Evolutionary conservation across 345 rosid genomes (phyloP), one percentile per base, ranked within the genome.

Genomic region (Eutrema japonicum): DNA sequence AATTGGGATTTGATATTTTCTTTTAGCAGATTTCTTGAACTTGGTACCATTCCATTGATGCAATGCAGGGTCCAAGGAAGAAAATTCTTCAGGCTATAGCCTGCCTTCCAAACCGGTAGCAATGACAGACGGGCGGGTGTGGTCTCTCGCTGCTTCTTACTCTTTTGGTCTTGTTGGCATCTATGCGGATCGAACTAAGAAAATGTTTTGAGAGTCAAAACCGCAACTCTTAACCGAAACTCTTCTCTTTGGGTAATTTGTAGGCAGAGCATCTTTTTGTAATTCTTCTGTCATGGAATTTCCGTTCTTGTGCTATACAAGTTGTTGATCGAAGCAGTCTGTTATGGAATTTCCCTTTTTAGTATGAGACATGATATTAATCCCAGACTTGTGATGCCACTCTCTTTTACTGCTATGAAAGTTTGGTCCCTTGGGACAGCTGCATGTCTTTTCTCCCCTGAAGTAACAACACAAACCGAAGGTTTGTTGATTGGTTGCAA

Each of bases 21-120:
- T 63, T 47, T 56, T 49, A 41, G 54, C 12, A 45, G 32, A 51
- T 58, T 7, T 37, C 32, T 10, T 65, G 49, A 60, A 52, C 53
- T 53, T 46, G 53, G 59, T 68, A 29, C 1, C 14, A 54, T 37
- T 13, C 9, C 12, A 36, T 16, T 51, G 55, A 35, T 78, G 50
- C 66, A 70, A 69, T 72, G 76, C 89, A 95, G 97, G 97, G 97
- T 22, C 96, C 99, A 38, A 85, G 99, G 76, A 95, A 95, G 83
- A 95, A 91, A 81, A 95, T 95, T 74, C 90, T 91, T 59, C 90
- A 85, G 52, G 93, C 97, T 13, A 68, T 91, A 52, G 50, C 82
- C 33, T 81, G 84, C 46, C 96, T 84, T 64, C 68, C 85, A 50
- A 89, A 79, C 60, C 65, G 87, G 61, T 69, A 76, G 50, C 74